Conservation (phyloP, 169 alveolate genomes). For the Eimeria falciformis region DNA sequence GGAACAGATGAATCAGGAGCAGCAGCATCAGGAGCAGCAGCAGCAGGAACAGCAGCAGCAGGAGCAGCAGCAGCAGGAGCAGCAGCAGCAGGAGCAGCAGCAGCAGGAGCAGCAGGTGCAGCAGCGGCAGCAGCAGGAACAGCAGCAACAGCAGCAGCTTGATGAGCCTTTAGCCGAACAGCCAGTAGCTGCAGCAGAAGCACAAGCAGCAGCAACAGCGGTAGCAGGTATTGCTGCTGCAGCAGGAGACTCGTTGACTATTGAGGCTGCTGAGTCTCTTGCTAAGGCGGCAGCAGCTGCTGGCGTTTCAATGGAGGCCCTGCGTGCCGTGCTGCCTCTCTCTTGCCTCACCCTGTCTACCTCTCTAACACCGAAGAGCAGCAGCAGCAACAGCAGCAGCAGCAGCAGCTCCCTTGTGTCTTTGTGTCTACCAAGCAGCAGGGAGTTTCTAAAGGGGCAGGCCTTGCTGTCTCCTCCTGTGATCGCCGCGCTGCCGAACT, state of each 20-base stretch:
- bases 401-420: not conserved
- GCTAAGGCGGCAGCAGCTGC: not conserved
- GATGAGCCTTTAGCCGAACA: not conserved
- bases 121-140: conserved; percentile 10
- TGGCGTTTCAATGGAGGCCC: not conserved
- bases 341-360: not conserved
- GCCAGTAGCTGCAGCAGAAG: not conserved
- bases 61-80: not conserved
- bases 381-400: not conserved
- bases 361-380: not conserved
- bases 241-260: not conserved
- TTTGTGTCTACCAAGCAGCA: not conserved
- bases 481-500: not conserved
- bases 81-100: conserved; percentile 18
- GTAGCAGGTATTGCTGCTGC: not conserved
- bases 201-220: not conserved
- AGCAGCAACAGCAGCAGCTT: not conserved
- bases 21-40: conserved; percentile 38
- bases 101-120: conserved; percentile 16
- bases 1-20: not conserved
- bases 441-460: not conserved
- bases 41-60: conserved; percentile 35
- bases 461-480: not conserved
- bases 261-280: not conserved
- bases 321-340: not conserved